A percentile compares a stretch with the other conserved stretches of the same genome.
Evolutionary conservation across 331 rosid species (phyloP).

Genomic region (Rhamnella rubrinervis): DNA sequence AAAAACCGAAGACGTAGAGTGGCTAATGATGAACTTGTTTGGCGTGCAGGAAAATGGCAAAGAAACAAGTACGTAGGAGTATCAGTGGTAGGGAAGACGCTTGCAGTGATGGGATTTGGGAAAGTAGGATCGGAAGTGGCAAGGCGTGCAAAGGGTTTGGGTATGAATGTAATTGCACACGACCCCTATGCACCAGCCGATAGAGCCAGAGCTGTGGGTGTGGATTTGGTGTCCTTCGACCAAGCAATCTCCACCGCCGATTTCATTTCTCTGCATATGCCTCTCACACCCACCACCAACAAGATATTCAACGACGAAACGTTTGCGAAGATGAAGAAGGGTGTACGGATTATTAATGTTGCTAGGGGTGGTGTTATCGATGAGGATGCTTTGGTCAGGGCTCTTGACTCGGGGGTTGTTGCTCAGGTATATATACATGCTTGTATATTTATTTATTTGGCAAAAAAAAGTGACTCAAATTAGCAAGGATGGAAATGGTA

Average conservation of each 20-base stretch:
- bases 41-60: slow-evolving; percentile 70
- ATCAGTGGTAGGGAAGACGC: slow-evolving; percentile 82
- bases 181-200: slow-evolving; percentile 92
- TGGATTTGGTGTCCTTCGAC: slow-evolving; percentile 76
- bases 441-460: neutral
- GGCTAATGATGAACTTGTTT: neutral
- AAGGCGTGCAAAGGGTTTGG: slow-evolving; percentile 84
- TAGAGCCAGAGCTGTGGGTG: slow-evolving; percentile 86
- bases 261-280: slow-evolving; percentile 94
- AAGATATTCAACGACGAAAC: slow-evolving; percentile 68
- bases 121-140: slow-evolving; percentile 96
- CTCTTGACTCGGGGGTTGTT: slow-evolving; percentile 78
- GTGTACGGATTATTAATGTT: slow-evolving; percentile 75
- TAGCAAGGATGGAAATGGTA: too few relatives aligned
- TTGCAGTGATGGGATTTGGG: slow-evolving; percentile 88
- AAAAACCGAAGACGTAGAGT: neutral
- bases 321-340: slow-evolving; percentile 78
- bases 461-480: neutral
- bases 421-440: slow-evolving; percentile 57
- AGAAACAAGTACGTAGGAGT: slow-evolving; percentile 90
- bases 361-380: slow-evolving; percentile 96
- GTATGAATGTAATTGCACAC: slow-evolving; percentile 85
- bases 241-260: slow-evolving; percentile 73
- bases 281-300: slow-evolving; percentile 70
- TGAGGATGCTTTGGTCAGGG: slow-evolving; percentile 76